Evolutionary conservation across 768 basidiomycete genomes (phyloP), one percentile per base, ranked within the genome.

Genomic region (Nidularia pulvinata): DNA sequence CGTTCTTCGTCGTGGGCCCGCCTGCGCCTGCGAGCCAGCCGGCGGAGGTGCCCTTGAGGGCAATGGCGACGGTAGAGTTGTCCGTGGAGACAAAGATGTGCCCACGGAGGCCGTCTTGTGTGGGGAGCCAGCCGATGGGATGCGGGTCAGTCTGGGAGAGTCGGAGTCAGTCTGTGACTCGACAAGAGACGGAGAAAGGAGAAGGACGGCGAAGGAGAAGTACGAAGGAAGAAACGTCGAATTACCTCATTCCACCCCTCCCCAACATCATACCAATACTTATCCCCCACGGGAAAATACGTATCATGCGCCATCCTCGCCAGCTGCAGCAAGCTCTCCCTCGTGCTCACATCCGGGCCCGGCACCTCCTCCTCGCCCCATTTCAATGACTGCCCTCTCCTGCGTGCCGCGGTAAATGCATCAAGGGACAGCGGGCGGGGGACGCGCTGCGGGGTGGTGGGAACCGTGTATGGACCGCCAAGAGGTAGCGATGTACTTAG

Each of bases 1-100:
- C 96, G 68, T 90, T 97, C 62, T 78, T 80, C 39, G 83, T 79
- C 7, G 95, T 97, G 10, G 91, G 87, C 4, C 94, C 93, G 2
- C 90, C 88, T 14, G 83, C 84, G 13, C 80, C 80, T 0, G 74
- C 74, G 7, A 91, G 78, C 62, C 86, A 79, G 7, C 88, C 76
- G 1, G 89, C 85, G 1, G 91, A 92, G 0, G 96, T 98, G n/a
- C 96, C 96, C 64, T 98, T 98, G 70, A 98, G 79, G 22, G 93
- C 82, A 50, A 98, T 77, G 33, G 96, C 76, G 22, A 98, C 91
- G 0, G 92, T 96, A 10, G 84, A 84, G 59, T 95, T 93, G 67
- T 92, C 88, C 7, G 76, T 75, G 1, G 84, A 83, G n/a, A 88
- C 90, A 59, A 96, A 97, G 19, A 98, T 72, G 62, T 98, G 95